These are phyloP conservation scores for Salix purpurea DNA, from an alignment of 345 rosid species.

Conservation along the genomic window DNA sequence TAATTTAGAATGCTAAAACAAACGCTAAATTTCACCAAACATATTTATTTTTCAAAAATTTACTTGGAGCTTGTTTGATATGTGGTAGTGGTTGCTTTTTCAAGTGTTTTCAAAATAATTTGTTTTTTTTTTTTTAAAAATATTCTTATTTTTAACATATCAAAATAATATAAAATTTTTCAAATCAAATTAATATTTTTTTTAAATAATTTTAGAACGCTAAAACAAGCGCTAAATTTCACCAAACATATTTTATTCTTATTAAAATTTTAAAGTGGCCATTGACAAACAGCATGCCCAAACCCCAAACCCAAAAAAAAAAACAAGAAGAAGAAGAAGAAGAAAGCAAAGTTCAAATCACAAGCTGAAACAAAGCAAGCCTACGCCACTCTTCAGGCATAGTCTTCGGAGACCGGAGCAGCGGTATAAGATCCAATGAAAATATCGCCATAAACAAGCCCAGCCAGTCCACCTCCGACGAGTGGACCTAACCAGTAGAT, in stretches of 20 bases:
- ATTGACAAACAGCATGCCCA: constrained; percentile 1
- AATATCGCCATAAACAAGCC: constrained; percentile 66
- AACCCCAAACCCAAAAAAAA: neutral
- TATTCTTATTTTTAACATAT: too few species aligned
- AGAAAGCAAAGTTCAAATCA: neutral
- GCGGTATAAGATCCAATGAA: constrained; percentile 59
- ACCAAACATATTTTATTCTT: constrained; percentile 15
- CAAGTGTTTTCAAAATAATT: too few species aligned
- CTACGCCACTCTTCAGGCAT: neutral
- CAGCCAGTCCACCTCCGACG: constrained; percentile 77
- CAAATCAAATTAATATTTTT: too few species aligned
- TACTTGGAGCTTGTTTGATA: too few species aligned
- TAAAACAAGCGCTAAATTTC: neutral
- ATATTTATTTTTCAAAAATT: too few species aligned
- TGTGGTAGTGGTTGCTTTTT: too few species aligned
- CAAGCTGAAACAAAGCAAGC: neutral
- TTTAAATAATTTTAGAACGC: too few species aligned
- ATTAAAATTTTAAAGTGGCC: neutral
- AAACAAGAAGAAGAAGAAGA: neutral
- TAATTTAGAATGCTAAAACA: too few species aligned
- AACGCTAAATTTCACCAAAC: too few species aligned
- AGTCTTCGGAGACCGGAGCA: constrained; percentile 34
- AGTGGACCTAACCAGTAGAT: constrained; percentile 85
- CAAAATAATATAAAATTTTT: too few species aligned
- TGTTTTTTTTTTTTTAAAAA: too few species aligned